phyloP scores from a whole-genome alignment of 1,139 yeast species.

The Yamadazyma mexicana region DNA sequence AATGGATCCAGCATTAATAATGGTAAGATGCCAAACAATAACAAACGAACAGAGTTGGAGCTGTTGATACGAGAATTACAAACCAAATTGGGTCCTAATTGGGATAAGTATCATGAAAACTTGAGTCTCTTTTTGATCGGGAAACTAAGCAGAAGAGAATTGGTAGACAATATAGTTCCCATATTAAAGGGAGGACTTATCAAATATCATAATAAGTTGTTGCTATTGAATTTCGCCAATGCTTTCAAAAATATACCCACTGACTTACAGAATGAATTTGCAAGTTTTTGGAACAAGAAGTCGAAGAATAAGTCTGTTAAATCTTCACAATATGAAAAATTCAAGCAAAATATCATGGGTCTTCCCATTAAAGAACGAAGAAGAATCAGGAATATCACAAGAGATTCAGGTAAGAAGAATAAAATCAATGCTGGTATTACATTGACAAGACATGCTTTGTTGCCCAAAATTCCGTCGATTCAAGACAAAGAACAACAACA shows the following conservation, averaged over 20 bases:
- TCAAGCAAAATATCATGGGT: constrained; percentile 85
- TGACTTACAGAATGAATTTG: constrained; percentile 49
- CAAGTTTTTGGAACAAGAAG: constrained; percentile 56
- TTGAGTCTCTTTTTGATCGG: constrained; percentile 78
- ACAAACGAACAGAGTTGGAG: constrained; percentile 69
- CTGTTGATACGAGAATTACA: constrained; percentile 73
- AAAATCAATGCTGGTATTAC: constrained; percentile 76
- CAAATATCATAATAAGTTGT: constrained; percentile 75
- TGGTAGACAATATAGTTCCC: constrained; percentile 55
- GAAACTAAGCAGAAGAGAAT: constrained; percentile 72
- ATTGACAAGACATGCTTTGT: constrained; percentile 77
- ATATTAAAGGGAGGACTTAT: constrained; percentile 52
- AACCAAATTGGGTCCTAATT: constrained; percentile 64
- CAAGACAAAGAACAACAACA: constrained; percentile 56
- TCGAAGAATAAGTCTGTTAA: constrained; percentile 47
- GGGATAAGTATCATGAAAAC: constrained; percentile 86
- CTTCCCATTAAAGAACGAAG: constrained; percentile 83
- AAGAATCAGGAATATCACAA: constrained; percentile 78
- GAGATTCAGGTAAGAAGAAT: constrained; percentile 78
- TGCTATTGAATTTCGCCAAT: constrained; percentile 81
- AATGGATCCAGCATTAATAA: neutral
- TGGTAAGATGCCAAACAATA: neutral
- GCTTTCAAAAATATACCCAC: constrained; percentile 67
- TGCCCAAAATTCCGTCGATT: constrained; percentile 87
- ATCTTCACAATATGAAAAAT: constrained; percentile 70